These are phyloP conservation scores for Liquidambar formosana DNA, from an alignment of 164 flowering plant species.

Conservation along the genomic window DNA sequence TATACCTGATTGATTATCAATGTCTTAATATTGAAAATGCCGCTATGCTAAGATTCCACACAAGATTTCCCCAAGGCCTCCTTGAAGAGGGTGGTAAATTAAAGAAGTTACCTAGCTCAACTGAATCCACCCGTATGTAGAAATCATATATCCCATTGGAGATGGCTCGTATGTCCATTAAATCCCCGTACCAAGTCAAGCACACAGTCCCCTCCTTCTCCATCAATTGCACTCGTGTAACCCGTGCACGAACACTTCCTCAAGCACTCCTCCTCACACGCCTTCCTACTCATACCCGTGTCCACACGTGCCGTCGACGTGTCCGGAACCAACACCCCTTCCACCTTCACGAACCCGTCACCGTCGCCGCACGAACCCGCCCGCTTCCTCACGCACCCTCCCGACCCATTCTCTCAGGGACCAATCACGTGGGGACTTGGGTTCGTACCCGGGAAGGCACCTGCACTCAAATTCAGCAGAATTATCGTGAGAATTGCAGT, in stretches of 20 bases:
- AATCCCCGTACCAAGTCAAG: slow-evolving; percentile 11
- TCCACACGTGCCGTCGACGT: slow-evolving; percentile 3
- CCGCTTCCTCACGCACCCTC: not conserved
- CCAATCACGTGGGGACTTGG: not conserved
- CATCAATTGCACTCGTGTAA: slow-evolving; percentile 14
- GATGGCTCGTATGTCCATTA: not conserved
- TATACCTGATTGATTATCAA: no score
- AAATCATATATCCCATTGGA: not conserved
- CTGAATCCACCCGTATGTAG: not conserved
- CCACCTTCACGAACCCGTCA: slow-evolving; percentile 19
- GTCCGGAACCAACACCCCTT: slow-evolving; percentile 26
- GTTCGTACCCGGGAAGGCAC: slow-evolving; percentile 26
- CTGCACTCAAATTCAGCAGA: not conserved
- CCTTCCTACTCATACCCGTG: slow-evolving; percentile 9
- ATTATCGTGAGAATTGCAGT: not conserved
- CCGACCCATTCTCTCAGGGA: no score
- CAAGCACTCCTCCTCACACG: slow-evolving; percentile 26
- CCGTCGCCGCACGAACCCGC: slow-evolving; percentile 13
- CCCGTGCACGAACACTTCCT: slow-evolving; percentile 31
- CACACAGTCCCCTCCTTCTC: slow-evolving; percentile 20
- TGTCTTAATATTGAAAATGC: no score
- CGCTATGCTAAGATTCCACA: no score
- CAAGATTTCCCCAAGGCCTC: no score
- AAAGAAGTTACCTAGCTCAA: no score
- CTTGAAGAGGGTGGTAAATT: no score